Base-by-base conservation (phyloP, 2,329 filamentous ascomycete species). In the Dendryphion nanum region DNA sequence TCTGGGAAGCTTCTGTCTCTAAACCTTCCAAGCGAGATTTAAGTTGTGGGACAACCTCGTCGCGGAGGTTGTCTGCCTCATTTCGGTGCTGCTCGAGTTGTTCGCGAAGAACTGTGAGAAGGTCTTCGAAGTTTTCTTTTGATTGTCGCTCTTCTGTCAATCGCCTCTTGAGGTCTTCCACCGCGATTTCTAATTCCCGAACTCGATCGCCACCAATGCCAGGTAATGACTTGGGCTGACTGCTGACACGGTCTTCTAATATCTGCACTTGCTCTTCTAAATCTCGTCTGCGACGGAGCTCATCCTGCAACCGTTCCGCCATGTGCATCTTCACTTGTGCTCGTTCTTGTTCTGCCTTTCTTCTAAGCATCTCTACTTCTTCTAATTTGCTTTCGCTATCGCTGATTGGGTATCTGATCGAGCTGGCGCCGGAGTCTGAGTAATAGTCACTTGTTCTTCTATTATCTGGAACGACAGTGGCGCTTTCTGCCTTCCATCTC, bases 401-500 rank as follows among this genome's bases (percentile, higher is more conserved):
- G 32, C 87, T 84, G 44, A 77, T 71, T 1, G 85, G 83, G 57
- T 83, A 85, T 56, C 89, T 86, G 37, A 87, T 78, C 1, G 89
- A 91, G 64, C 89, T 91, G 41, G 88, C 85, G 20, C 93, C 93
- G 5, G 90, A 95, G 64, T 98, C 93, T 2, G 93, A 98, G 64
- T 93, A 98, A 70, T 98, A 97, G 68, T 98, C 93, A 68, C 93
- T 97, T 7, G 88, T 94, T 44, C 91, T 80, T 62, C 86, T 85
- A 47, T 79, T 82, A 18, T 76, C 60, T n/a, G 51, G 72, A 60
- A 64, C 74, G 68, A 57, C 75, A 59, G 66, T 81, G 76, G 64
- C 74, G 47, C 76, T 75, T 57, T 96, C 89, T n/a, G 81, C 72
- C 63, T 96, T 90, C 52, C 95, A 71, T 41, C 86, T 78, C 50